Base-by-base conservation (phyloP, 805 yeast species). In the Metschnikowia rubicola region DNA sequence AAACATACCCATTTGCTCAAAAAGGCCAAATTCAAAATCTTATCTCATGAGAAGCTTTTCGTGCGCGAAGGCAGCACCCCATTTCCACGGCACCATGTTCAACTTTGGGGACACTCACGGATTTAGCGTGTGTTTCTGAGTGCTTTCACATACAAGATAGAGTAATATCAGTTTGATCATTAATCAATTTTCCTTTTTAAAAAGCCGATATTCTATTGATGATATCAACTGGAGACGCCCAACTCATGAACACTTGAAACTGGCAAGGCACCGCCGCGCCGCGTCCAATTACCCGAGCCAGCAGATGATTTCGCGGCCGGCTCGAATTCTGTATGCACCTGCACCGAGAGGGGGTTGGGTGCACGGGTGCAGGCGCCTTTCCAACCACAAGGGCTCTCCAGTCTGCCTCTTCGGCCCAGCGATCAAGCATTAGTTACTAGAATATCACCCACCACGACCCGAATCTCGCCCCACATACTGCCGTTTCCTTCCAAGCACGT, bases 301-400 rank as follows among this genome's bases (percentile, higher is more conserved):
- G 26, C 26, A 21, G 26, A 21, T 21, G 5, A 21, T 21, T 21
- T 30, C 11, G 44, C 28, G 10, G 31, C 39, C 13, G 35, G 17
- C 42, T 21, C 10, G 13, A 21, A 28, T 30, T 34, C 26, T 8
- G 34, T 34, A 35, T 44, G 43, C 41, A 39, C 47, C 42, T 44
- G 47, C 47, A 39, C 35, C 15, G 19, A 21, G 7, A 21, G 26
- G 19, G 15, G 32, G 13, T 30, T 11, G 12, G 48, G 38, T 45
- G 48, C 41, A 45, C 48, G 48, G 48, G 48, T 40, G 48, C 41
- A 32, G 34, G 30, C 29, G 44, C 48, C 12, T 19, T 41, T 39
- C 40, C 48, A 31, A 40, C 37, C 48, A 39, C 44, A 39, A 45
- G 44, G 48, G 33, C 43, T 39, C 38, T 35, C 48, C 38, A 37